Percentiles rank a stretch among this genome's conserved stretches.
Evolutionary conservation across 371 early-diverging fungal genomes (phyloP).

Genomic region (Nematocida ausubeli): DNA sequence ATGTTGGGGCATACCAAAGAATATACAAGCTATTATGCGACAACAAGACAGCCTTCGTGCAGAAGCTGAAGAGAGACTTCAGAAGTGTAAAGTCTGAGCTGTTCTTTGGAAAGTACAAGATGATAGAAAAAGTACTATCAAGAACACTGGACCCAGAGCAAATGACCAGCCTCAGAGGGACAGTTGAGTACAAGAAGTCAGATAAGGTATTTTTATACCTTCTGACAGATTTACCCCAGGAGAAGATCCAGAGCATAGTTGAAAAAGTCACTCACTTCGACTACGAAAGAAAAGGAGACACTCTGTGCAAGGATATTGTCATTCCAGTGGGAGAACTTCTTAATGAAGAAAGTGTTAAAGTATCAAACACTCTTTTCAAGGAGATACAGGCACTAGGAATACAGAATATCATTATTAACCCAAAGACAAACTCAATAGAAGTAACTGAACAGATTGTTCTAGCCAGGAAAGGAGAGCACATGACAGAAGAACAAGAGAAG

Average conservation of each 20-base stretch:
- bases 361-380: slow-evolving; percentile 47
- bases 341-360: slow-evolving; percentile 26
- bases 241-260: slow-evolving; percentile 9
- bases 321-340: slow-evolving; percentile 41
- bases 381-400: slow-evolving; percentile 34
- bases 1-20: slow-evolving; percentile 18
- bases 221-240: slow-evolving; percentile 4
- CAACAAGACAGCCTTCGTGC: slow-evolving; percentile 52
- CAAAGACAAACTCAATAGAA: slow-evolving; percentile 56
- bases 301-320: slow-evolving; percentile 16
- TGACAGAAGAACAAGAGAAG: slow-evolving; percentile 44
- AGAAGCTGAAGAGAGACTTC: slow-evolving; percentile 8
- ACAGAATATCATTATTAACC: slow-evolving; percentile 20
- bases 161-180: slow-evolving; percentile 1
- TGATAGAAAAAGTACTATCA: slow-evolving; percentile 46
- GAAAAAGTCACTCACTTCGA: not conserved
- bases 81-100: slow-evolving; percentile 37
- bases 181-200: slow-evolving; percentile 31
- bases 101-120: slow-evolving; percentile 56
- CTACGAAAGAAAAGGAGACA: slow-evolving; percentile 31
- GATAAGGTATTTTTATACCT: slow-evolving; percentile 33
- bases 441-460: slow-evolving; percentile 33
- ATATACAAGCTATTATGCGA: slow-evolving; percentile 47
- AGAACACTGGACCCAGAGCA: not conserved
- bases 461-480: slow-evolving; percentile 26